A percentile compares a stretch with the other conserved stretches of the same genome.
Evolutionary conservation across 495 filamentous ascomycete species (phyloP).

Genomic region (Thozetella sp.): DNA sequence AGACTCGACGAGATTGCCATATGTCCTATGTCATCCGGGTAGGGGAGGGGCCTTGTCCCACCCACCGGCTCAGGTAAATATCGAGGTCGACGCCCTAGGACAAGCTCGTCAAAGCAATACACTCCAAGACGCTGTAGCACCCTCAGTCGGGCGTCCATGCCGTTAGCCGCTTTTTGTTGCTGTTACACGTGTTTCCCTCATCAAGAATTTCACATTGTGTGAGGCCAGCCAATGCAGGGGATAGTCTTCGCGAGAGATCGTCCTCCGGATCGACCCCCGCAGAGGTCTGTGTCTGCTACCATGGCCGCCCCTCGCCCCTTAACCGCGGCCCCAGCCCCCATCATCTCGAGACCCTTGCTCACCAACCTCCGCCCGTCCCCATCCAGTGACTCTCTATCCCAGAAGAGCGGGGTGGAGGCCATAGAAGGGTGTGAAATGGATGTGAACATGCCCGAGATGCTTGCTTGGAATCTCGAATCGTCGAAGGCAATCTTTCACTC

Average conservation of each 20-base stretch:
- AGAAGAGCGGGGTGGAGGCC: conserved; percentile 4
- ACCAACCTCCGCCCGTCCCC: background rate
- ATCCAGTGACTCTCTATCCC: background rate
- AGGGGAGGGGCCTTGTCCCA: background rate
- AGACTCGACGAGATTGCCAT: conserved; percentile 2
- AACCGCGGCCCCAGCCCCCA: background rate
- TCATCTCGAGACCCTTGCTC: background rate
- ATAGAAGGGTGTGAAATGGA: conserved; percentile 21
- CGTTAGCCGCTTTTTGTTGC: background rate
- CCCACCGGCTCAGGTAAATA: background rate
- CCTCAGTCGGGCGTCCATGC: background rate
- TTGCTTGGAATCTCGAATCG: conserved; percentile 39
- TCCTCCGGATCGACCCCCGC: background rate
- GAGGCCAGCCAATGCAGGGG: background rate
- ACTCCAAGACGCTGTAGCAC: background rate
- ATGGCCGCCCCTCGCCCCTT: background rate
- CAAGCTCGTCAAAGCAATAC: background rate
- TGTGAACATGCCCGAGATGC: conserved; percentile 44
- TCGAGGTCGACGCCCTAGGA: background rate
- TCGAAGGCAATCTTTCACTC: conserved; percentile 37
- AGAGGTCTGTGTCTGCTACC: background rate
- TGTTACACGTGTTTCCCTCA: background rate
- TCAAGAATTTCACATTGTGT: background rate
- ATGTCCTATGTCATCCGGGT: no score
- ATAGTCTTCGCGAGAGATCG: background rate